Evolutionary conservation across 495 filamentous ascomycete species (phyloP).

Genomic region (Penicillium paxilli): DNA sequence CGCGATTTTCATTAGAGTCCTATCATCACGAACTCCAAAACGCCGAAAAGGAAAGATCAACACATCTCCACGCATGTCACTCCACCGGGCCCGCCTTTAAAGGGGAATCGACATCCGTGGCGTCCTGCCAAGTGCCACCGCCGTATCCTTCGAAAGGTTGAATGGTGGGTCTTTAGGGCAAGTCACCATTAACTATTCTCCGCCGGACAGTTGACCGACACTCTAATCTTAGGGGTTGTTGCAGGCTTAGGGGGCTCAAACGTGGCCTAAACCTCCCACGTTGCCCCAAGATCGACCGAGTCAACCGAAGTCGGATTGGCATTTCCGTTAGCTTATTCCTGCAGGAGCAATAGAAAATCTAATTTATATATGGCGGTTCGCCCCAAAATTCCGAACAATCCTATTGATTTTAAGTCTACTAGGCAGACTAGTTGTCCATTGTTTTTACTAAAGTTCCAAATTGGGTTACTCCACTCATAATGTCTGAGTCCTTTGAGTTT

Average conservation of each 20-base stretch:
- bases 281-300: too few species aligned
- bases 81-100: background rate
- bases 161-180: background rate
- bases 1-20: background rate
- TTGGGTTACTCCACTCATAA: background rate
- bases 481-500: constrained; percentile 44
- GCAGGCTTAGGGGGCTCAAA: background rate
- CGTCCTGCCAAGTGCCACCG: constrained; percentile 1
- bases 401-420: too few species aligned
- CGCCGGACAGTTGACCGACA: constrained; percentile 1
- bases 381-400: too few species aligned
- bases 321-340: background rate
- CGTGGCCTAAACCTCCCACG: background rate
- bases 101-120: background rate
- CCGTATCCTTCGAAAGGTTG: background rate
- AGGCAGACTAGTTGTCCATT: too few species aligned
- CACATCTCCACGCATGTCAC: background rate
- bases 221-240: background rate
- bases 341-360: background rate
- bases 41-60: background rate
- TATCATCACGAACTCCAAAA: background rate
- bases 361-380: too few species aligned
- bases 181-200: background rate
- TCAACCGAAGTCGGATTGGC: background rate
- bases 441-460: background rate